Conservation (phyloP, 768 basidiomycete species). For the Auricularia auricula-judae region DNA sequence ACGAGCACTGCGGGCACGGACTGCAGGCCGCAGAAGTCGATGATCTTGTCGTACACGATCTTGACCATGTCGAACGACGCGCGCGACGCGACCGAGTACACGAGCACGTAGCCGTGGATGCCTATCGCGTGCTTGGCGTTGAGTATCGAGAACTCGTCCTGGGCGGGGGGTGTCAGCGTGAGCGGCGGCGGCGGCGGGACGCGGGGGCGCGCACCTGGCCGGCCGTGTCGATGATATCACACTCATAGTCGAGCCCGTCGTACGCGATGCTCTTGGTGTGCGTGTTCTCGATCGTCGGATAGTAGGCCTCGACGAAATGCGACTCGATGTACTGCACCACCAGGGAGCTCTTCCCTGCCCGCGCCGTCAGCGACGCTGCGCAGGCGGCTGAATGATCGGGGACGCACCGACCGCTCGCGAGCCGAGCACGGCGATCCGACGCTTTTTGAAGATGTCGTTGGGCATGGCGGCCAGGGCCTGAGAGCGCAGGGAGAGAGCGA, state of each 20-base stretch:
- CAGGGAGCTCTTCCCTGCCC: slow-evolving; percentile 84
- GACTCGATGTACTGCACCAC: slow-evolving; percentile 89
- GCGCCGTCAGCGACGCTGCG: not conserved
- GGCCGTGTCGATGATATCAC: slow-evolving; percentile 96
- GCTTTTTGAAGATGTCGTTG: slow-evolving; percentile 43
- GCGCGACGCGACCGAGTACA: slow-evolving; percentile 87
- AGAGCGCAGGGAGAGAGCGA: not conserved
- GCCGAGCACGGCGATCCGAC: slow-evolving; percentile 83
- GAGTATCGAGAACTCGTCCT: slow-evolving; percentile 95
- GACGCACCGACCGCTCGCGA: slow-evolving; percentile 72
- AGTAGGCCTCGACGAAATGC: slow-evolving; percentile 84
- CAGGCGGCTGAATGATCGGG: slow-evolving; percentile 10
- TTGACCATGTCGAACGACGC: slow-evolving; percentile 92
- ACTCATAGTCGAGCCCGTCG: slow-evolving; percentile 86
- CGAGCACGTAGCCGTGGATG: slow-evolving; percentile 93
- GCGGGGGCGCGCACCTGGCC: slow-evolving; percentile 40
- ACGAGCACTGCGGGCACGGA: slow-evolving; percentile 90
- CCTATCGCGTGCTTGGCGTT: slow-evolving; percentile 92
- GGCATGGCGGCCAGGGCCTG: not conserved
- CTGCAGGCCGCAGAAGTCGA: slow-evolving; percentile 72
- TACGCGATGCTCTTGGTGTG: slow-evolving; percentile 77
- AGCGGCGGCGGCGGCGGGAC: not conserved
- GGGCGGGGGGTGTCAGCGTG: not conserved
- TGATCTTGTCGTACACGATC: slow-evolving; percentile 87
- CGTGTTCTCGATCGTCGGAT: slow-evolving; percentile 89